Evolutionary conservation across 2,329 filamentous ascomycete genomes (phyloP), one percentile per base, ranked within the genome.

Genomic region (Alternaria dauci): DNA sequence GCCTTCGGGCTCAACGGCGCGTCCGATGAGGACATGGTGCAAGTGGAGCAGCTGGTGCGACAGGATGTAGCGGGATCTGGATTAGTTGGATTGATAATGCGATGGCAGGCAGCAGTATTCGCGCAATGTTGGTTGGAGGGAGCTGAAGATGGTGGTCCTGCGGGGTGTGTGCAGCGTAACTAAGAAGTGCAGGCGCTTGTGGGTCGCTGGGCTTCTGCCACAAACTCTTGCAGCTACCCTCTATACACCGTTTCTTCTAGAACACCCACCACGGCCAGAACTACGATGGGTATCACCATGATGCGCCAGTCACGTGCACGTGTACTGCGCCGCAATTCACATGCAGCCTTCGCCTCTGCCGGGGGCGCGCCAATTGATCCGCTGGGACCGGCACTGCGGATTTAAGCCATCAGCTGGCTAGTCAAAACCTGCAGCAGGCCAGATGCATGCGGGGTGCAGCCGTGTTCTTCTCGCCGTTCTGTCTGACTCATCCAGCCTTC

Each of bases 381-480:
- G 46, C 48, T 55, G 52, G 43, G 23, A 50, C 52, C 62, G 60
- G 62, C 51, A 20, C 30, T 53, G 41, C 56, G 63, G 65, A 67
- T 54, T 61, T 52, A 62, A 61, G 52, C 44, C 58, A 63, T 71
- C 66, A 68, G 57, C 55, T 69, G 68, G 68, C 68, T 53, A 52
- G 32, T 57, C 55, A 58, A 43, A 64, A 60, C 39, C 65, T 68
- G 50, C 53, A 62, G 65, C 53, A 47, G 62, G 52, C 60, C 63
- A 62, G 69, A 59, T 58, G 52, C 59, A 59, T 63, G 68, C 67
- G 72, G 71, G 71, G 70, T 73, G 70, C 71, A 69, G 64, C 59
- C 62, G 62, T 58, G 42, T 65, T 61, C 67, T 75, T 75, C 61
- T 76, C 70, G 71, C 65, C 56, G 55, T 51, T 56, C 61, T 47